A percentile compares a stretch with the other conserved stretches of the same genome.
These are phyloP conservation scores for Penicillium pancosmium DNA, from an alignment of 495 filamentous ascomycete genomes.

Conservation along the genomic window DNA sequence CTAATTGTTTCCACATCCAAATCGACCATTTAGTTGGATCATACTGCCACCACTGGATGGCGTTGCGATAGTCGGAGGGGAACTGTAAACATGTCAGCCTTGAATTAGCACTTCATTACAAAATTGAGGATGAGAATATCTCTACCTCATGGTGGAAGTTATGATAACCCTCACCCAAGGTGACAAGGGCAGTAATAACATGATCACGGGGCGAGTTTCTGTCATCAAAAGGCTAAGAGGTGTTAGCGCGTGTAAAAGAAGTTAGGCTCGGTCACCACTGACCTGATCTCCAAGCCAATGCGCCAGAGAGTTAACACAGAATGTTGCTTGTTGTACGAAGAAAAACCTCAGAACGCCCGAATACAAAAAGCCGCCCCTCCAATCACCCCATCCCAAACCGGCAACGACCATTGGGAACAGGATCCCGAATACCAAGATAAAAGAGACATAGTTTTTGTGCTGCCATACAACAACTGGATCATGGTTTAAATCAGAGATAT, in stretches of 20 bases:
- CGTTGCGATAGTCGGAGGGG: constrained; percentile 93
- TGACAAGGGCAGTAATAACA: constrained; percentile 85
- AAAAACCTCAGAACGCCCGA: constrained; percentile 85
- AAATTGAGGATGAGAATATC: neutral
- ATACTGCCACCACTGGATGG: constrained; percentile 92
- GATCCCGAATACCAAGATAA: constrained; percentile 76
- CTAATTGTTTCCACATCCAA: constrained; percentile 84
- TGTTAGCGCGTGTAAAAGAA: constrained; percentile 6
- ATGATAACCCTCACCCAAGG: constrained; percentile 92
- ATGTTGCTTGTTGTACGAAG: constrained; percentile 94
- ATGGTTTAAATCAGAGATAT: constrained; percentile 90
- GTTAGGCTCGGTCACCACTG: neutral
- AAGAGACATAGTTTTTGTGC: constrained; percentile 80
- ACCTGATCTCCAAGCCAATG: constrained; percentile 88
- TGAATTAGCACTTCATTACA: neutral
- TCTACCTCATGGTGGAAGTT: constrained; percentile 85
- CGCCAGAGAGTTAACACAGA: constrained; percentile 93
- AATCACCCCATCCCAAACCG: constrained; percentile 83
- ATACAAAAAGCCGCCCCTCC: constrained; percentile 82
- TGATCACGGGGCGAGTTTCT: constrained; percentile 92
- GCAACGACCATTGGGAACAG: constrained; percentile 77
- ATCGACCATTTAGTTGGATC: constrained; percentile 96
- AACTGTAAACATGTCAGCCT: constrained; percentile 56
- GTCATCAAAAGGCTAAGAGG: constrained; percentile 79
- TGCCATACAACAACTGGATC: constrained; percentile 87